Evolutionary conservation across 768 basidiomycete species (phyloP), one percentile per base, ranked within the genome.

Genomic region (Astraeus odoratus): DNA sequence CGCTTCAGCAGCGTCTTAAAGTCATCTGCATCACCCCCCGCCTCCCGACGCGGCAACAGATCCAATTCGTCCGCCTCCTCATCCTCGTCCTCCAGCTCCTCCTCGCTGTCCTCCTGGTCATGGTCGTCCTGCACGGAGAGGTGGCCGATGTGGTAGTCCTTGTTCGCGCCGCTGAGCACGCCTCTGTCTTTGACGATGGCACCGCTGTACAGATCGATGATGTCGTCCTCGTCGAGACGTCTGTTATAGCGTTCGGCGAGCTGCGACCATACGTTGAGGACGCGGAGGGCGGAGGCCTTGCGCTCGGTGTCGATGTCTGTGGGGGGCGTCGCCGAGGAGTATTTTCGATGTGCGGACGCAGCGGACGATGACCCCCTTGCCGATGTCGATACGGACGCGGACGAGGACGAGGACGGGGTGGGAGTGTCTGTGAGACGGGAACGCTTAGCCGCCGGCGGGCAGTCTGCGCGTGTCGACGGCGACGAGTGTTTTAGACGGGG

Each of bases 181-280:
- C 87, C 87, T 47, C 83, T 76, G 59, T 90, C 83, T 54, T 76
- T 78, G 47, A 86, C 67, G 33, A 90, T 69, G 49, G 74, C 60
- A 9, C 72, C 75, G 9, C 77, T 79, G 44, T 69, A 66, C 3
- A 91, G 65, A 55, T 89, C 82, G 25, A 90, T 70, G 37, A 89
- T 81, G 59, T 91, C 87, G 60, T 90, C 87, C 56, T 89, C 81
- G 52, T 86, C 83, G 30, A 86, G 65, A 35, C 73, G 71, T 41
- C 76, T 72, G 26, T 75, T 71, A 57, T 88, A 83, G 20, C 83
- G 75, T 39, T 82, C 77, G 3, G 76, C 85, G 3, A 90, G 75
- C 42, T 76, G 70, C 22, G 75, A 69, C 86, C 87, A 88, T 12
- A 76, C 67, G 52, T 76, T 73, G 19, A 78, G 65, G 29, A 88